Evolutionary conservation across 768 basidiomycete species (phyloP).

Genomic region (Hypsizygus marmoreus): DNA sequence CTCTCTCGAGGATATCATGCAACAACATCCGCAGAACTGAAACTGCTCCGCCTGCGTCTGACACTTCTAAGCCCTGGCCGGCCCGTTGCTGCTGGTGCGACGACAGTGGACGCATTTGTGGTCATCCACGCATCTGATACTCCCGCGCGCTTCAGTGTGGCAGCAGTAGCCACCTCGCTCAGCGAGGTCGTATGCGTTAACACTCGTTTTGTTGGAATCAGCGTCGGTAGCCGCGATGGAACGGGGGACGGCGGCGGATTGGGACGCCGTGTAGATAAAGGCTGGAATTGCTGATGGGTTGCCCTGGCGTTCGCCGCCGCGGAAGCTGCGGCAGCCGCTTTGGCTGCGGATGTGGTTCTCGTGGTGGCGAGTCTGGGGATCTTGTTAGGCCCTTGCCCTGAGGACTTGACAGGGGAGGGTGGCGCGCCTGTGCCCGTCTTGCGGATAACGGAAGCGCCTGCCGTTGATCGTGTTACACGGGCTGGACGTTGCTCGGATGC

Average conservation of each 20-base stretch:
- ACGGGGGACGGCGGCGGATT: conserved; percentile 62
- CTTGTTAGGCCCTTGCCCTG: conserved; percentile 60
- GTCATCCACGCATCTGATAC: conserved; percentile 75
- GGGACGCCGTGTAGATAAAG: conserved; percentile 29
- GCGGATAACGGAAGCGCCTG: conserved; percentile 55
- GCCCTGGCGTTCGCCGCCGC: conserved; percentile 34
- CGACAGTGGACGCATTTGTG: conserved; percentile 66
- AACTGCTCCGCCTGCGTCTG: conserved; percentile 80
- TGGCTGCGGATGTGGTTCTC: conserved; percentile 50
- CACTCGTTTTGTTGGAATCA: conserved; percentile 59
- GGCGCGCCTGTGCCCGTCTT: conserved; percentile 46
- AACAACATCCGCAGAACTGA: conserved; percentile 84
- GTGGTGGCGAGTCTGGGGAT: conserved; percentile 67
- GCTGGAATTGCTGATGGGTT: conserved; percentile 20
- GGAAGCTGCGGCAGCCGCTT: conserved; percentile 39
- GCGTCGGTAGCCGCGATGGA: conserved; percentile 77
- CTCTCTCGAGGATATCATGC: conserved; percentile 43
- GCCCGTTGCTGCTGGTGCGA: conserved; percentile 70
- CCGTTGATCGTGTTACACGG: conserved; percentile 72
- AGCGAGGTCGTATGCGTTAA: conserved; percentile 43
- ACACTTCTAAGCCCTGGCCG: conserved; percentile 75
- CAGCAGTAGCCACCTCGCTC: conserved; percentile 47
- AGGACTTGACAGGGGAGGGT: conserved; percentile 45
- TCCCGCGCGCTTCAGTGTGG: conserved; percentile 39
- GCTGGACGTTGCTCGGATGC: conserved; percentile 73